Evolutionary conservation across 2,329 filamentous ascomycete genomes (phyloP).

Genomic region (Paecilomyces niveus): DNA sequence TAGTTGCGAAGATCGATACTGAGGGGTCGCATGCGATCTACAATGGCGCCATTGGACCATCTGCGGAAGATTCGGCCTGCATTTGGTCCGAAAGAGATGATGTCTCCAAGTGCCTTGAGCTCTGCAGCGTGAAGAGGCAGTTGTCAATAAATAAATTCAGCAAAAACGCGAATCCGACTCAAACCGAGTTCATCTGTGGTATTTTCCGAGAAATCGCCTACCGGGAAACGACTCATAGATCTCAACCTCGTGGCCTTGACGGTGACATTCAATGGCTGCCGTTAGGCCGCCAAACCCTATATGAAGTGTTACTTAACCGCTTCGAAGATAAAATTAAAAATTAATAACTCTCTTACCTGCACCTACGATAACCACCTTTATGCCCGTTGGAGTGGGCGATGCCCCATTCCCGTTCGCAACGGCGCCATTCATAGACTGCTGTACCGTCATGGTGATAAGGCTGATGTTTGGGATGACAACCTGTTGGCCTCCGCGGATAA

Average conservation of each 20-base stretch:
- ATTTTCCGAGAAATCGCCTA: conserved; percentile 1
- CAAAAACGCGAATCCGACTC: neutral
- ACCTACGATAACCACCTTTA: conserved; percentile 45
- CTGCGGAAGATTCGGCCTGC: conserved; percentile 55
- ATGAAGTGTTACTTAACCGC: conserved; percentile 2
- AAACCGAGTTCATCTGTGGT: too few relatives aligned
- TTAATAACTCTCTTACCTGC: conserved; percentile 26
- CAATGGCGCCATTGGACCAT: conserved; percentile 47
- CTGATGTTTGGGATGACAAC: conserved; percentile 3
- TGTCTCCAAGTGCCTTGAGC: conserved; percentile 54
- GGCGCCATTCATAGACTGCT: conserved; percentile 2
- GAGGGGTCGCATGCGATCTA: conserved; percentile 40
- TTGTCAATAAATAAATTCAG: neutral
- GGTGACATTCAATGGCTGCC: conserved; percentile 56
- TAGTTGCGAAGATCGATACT: conserved; percentile 48
- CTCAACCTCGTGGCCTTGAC: conserved; percentile 53
- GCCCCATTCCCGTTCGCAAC: conserved; percentile 12
- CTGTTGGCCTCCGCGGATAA: neutral
- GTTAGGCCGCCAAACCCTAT: conserved; percentile 55
- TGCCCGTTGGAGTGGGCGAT: conserved; percentile 31
- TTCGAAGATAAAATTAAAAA: conserved; percentile 5
- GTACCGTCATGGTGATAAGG: conserved; percentile 5
- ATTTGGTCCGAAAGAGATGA: conserved; percentile 57
- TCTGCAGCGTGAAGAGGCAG: conserved; percentile 21
- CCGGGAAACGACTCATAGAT: conserved; percentile 52